Evolutionary conservation across 805 yeast genomes (phyloP).

Genomic region (Jamesozyma spencerorum): DNA sequence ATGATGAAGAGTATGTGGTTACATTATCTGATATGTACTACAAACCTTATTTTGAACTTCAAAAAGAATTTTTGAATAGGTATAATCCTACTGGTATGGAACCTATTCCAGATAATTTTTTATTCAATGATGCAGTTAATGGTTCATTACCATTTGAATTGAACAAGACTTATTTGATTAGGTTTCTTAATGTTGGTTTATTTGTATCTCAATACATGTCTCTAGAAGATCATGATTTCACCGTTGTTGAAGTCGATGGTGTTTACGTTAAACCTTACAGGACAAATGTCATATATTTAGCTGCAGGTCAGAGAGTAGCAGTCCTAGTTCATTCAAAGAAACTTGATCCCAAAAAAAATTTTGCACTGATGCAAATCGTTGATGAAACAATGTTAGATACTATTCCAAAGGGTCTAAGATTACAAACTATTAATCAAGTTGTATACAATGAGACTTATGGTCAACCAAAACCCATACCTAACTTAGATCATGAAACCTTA

Average conservation of each 20-base stretch:
- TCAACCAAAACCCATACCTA: conserved; percentile 12
- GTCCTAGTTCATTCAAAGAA: conserved; percentile 55
- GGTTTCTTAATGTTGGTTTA: conserved; percentile 59
- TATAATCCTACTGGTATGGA: conserved; percentile 82
- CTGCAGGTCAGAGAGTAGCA: conserved; percentile 78
- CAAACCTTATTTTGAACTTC: conserved; percentile 38
- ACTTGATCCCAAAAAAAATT: conserved; percentile 35
- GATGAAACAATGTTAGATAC: conserved; percentile 64
- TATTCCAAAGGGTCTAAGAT: conserved; percentile 48
- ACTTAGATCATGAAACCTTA: conserved; percentile 18
- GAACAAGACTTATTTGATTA: conserved; percentile 51
- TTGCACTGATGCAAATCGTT: conserved; percentile 50
- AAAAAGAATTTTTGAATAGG: conserved; percentile 43
- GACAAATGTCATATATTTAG: conserved; percentile 48
- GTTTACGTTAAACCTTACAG: conserved; percentile 49
- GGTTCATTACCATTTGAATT: conserved; percentile 47
- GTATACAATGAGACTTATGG: conserved; percentile 35
- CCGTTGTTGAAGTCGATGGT: conserved; percentile 70
- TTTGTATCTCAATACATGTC: conserved; percentile 65
- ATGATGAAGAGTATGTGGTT: conserved; percentile 52
- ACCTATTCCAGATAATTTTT: conserved; percentile 60
- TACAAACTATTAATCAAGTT: conserved; percentile 47
- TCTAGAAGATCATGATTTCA: conserved; percentile 62
- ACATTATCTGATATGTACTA: conserved; percentile 61
- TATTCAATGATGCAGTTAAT: conserved; percentile 58